Base-by-base conservation (phyloP, 2,329 filamentous ascomycete genomes). In the Aureobasidium sp. region DNA sequence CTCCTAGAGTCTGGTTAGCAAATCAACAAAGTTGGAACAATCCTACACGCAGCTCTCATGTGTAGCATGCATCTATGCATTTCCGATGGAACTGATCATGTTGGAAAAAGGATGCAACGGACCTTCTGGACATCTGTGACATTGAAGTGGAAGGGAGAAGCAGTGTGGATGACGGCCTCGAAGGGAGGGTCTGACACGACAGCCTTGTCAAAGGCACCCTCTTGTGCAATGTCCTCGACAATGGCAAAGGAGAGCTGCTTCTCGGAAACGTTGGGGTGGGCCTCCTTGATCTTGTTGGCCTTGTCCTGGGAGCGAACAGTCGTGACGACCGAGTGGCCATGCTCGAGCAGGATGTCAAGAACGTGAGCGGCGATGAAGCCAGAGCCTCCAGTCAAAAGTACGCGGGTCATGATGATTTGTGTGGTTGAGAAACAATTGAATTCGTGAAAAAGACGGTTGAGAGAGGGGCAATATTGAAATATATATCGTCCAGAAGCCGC, bases 141-240 rank as follows among this genome's bases (percentile, higher is more conserved):
- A 37, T 87, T 87, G 71, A 86, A 82, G 68, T 89, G 86, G 76
- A 89, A 92, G 0, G 90, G 89, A 37, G 83, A 87, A 2, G 88
- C 87, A 6, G 87, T 90, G 72, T 91, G 87, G 57, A 91, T 80
- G 53, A 93, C 87, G 50, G 82, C 86, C 68, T 90, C 86, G 65
- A 93, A 89, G 0, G 85, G 83, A 17, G 84, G 84, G 61, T 83
- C 78, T 17, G 83, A 84, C 65, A 83, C 77, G 52, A 86, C 80
- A 17, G 82, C 84, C 72, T 79, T 69, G 65, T 81, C 79, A 66
- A 94, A 95, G 27, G 88, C 89, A 20, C 82, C 83, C 26, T 85
- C 80, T 65, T 84, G 71, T 0, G 87, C 86, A 66, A 95, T 86
- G 66, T 95, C 88, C 53, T 84, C 80, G 13, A 95, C 88, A 64